Base-by-base conservation (phyloP, 192 early-diverging fungal genomes). In the Coemansia sp. region DNA sequence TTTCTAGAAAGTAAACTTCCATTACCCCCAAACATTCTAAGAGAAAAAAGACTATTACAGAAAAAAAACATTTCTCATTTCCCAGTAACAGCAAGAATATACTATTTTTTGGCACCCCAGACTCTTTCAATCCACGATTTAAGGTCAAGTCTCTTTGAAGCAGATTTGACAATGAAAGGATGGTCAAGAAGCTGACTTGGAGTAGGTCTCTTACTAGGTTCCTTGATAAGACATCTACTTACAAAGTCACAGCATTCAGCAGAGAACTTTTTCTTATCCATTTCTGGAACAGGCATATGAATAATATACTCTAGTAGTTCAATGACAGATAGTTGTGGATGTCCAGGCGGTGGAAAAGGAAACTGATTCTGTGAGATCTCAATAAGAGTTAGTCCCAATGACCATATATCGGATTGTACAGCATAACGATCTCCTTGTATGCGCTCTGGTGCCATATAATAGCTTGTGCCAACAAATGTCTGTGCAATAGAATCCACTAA, bases 361-460 rank as follows among this genome's bases (percentile, higher is more conserved):
- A 95, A 93, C 74, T 89, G 86, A 67, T 90, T 94, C 71, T 93
- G 86, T 4, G 94, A 94, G 5, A 95, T 85, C 77, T 99, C 98
- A 64, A 98, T 91, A 30, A 98, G 78, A 0, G 94, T 93, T 60
- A 99, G 76, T 0, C 94, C 94, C 48, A 98, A 72, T 9, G 93
- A 94, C 97, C 98, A 99, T n/a, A 98, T 88, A 69, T 98, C 95
- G 21, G 92, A 91, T 57, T 92, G 90, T 18, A 96, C 92, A 1
- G 91, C 88, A 64, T 99, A 93, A 32, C 83, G 79, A 70, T 84
- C 89, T 60, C 93, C 94, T 77, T 93, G 89, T 68, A 99, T 98
- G 31, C 97, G 87, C 71, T 99, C 97, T 49, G 97, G 97, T 49
- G 95, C 91, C 92, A 99, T 93, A 62, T 99, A 99, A 58, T 90